Evolutionary conservation across 116 monocot species (phyloP), one percentile per base, ranked within the genome.

Genomic region (Dioscorea cayenensis): DNA sequence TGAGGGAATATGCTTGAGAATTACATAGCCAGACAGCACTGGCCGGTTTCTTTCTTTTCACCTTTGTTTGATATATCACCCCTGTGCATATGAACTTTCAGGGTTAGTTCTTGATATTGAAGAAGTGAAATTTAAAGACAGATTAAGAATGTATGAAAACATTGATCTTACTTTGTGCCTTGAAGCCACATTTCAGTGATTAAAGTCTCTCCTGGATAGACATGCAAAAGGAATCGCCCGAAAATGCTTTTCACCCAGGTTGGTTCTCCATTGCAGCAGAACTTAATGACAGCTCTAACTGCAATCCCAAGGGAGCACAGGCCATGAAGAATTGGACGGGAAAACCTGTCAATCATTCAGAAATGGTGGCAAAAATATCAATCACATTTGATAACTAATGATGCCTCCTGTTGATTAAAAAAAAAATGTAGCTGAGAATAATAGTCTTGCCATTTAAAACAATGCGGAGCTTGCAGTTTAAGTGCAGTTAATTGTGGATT

Each of bases 171-270:
- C 97, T 79, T 92, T 68, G 84, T 71, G 22, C 90, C 88, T 58
- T 88, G 77, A 22, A 72, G 71, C 97, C 97, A 97, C 88, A 97
- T 93, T 63, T 97, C 90, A 49, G 93, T 93, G n/a, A 90, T 71
- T 64, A 97, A 68, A 66, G 90, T 88, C 72, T 97, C 97, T 55
- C 97, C 93, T 3, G 97, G 97, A 64, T 76, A 93, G 14, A 97
- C 97, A 75, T 92, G 97, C 36, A 88, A 76, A 38, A 97, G 90
- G 75, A 97, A 97, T 14, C 93, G 90, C n/a, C 90, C 90, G 60
- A 90, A 88, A 29, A 97, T 84, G 71, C 68, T 82, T 72, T 83
- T 97, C 63, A 97, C 84, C 18, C 64, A 70, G 10, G 80, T 65
- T 21, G 86, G 76, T 14, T 93, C 88, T 8, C 88, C 93, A n/a